A percentile compares a stretch with the other conserved stretches of the same genome.
These are phyloP conservation scores for Aspergillus puulaauensis DNA, from an alignment of 2,329 filamentous ascomycete genomes.

Conservation along the genomic window DNA sequence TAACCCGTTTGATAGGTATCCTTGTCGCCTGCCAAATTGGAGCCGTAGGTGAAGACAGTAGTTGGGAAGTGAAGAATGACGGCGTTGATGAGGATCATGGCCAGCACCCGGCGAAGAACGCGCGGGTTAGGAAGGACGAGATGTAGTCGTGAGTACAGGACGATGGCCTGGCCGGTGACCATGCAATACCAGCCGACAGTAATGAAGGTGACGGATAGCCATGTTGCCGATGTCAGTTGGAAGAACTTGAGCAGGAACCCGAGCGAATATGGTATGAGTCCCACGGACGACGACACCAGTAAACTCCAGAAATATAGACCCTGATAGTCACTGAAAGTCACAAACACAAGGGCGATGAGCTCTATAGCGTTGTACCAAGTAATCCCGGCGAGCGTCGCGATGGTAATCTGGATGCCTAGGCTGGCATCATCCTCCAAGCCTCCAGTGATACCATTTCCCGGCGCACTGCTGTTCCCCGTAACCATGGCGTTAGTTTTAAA, in stretches of 20 bases:
- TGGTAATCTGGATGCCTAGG: constrained; percentile 41
- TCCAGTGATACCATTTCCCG: constrained; percentile 40
- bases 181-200: constrained; percentile 49
- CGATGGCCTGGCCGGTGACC: constrained; percentile 51
- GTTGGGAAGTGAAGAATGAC: constrained; percentile 47
- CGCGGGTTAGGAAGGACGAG: constrained; percentile 43
- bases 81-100: constrained; percentile 49
- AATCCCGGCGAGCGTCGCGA: constrained; percentile 48
- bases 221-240: constrained; percentile 32
- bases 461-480: constrained; percentile 18
- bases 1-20: constrained; percentile 36
- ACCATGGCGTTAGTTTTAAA: constrained; percentile 22
- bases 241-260: constrained; percentile 52
- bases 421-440: constrained; percentile 33
- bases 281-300: constrained; percentile 44
- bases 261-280: constrained; percentile 47
- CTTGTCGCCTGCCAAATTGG: constrained; percentile 31
- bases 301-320: constrained; percentile 54
- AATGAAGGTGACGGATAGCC: constrained; percentile 44
- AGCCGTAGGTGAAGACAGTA: constrained; percentile 46
- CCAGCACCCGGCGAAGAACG: constrained; percentile 41
- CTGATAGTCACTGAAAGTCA: constrained; percentile 47
- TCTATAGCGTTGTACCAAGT: constrained; percentile 53
- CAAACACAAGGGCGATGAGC: constrained; percentile 49
- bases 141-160: constrained; percentile 52